These are phyloP conservation scores for Cordia subcordata DNA, from an alignment of 257 asterid species.

Conservation along the genomic window DNA sequence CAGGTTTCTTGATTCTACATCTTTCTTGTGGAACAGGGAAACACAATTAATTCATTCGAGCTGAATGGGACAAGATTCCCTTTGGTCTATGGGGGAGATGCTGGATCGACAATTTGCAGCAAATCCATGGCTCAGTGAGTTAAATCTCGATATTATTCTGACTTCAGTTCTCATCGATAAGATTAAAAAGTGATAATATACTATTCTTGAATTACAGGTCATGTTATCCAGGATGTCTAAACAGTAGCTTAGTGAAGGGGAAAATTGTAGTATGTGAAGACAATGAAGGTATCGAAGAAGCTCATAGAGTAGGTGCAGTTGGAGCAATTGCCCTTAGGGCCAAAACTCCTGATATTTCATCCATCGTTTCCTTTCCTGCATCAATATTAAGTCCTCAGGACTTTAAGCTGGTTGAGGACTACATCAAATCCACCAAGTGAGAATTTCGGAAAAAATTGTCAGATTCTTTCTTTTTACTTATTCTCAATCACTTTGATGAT, in stretches of 20 bases:
- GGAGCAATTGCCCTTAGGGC: neutral
- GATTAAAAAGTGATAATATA: too few relatives aligned
- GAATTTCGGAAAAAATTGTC: neutral
- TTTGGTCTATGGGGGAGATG: conserved; percentile 22
- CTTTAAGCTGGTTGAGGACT: conserved; percentile 5
- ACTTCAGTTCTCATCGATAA: too few relatives aligned
- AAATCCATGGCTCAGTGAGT: too few relatives aligned
- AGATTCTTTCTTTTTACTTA: too few relatives aligned
- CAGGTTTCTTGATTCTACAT: too few relatives aligned
- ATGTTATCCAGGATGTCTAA: too few relatives aligned
- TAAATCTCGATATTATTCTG: too few relatives aligned
- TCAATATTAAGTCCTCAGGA: neutral
- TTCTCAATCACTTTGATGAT: neutral
- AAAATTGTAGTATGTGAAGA: too few relatives aligned
- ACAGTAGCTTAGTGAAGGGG: too few relatives aligned
- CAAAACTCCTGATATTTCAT: neutral
- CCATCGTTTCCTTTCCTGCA: neutral
- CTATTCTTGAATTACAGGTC: too few relatives aligned
- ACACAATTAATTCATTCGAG: conserved; percentile 24
- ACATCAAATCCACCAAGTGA: neutral
- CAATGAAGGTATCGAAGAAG: too few relatives aligned
- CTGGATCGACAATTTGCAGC: neutral
- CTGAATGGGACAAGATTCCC: conserved; percentile 26
- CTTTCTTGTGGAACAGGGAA: conserved; percentile 21
- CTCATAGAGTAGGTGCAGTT: neutral